Conservation (phyloP, 768 basidiomycete species). For the Nidularia sp. region DNA sequence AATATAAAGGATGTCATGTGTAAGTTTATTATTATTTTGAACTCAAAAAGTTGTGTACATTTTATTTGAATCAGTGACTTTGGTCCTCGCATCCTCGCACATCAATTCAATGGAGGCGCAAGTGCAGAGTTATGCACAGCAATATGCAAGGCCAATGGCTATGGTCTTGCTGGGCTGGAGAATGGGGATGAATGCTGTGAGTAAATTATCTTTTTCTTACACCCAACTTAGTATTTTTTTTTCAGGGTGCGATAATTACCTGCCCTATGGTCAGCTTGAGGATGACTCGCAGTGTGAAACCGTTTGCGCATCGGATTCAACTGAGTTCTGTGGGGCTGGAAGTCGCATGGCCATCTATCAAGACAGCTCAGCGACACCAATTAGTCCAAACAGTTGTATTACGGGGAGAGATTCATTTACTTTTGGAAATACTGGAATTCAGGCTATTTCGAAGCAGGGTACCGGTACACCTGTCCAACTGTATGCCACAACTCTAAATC, state of each 20-base stretch:
- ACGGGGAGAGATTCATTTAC: not conserved
- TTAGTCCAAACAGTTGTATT: not conserved
- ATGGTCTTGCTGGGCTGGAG: slow-evolving; percentile 48
- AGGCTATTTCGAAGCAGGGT: not conserved
- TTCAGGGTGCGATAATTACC: slow-evolving; percentile 39
- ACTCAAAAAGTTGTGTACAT: not conserved
- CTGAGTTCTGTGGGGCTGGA: slow-evolving; percentile 43
- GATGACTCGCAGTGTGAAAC: slow-evolving; percentile 32
- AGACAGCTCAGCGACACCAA: slow-evolving; percentile 20
- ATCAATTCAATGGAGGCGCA: slow-evolving; percentile 4
- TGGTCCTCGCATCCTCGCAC: slow-evolving; percentile 7
- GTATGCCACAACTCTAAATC: not conserved
- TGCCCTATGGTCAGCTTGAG: slow-evolving; percentile 6
- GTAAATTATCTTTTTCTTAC: not conserved
- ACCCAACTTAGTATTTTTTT: not conserved
- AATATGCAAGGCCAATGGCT: slow-evolving; percentile 15
- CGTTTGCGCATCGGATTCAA: slow-evolving; percentile 37
- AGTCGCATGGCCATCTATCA: slow-evolving; percentile 40
- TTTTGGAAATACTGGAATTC: not conserved
- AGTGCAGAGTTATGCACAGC: slow-evolving; percentile 15
- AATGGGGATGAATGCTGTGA: slow-evolving; percentile 28
- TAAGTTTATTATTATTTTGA: not conserved
- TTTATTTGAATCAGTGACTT: slow-evolving; percentile 1
- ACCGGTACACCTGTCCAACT: not conserved
- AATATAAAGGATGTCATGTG: not conserved